Evolutionary conservation across 495 filamentous ascomycete genomes (phyloP), one percentile per base, ranked within the genome.

Genomic region (Penicillium fimorum): DNA sequence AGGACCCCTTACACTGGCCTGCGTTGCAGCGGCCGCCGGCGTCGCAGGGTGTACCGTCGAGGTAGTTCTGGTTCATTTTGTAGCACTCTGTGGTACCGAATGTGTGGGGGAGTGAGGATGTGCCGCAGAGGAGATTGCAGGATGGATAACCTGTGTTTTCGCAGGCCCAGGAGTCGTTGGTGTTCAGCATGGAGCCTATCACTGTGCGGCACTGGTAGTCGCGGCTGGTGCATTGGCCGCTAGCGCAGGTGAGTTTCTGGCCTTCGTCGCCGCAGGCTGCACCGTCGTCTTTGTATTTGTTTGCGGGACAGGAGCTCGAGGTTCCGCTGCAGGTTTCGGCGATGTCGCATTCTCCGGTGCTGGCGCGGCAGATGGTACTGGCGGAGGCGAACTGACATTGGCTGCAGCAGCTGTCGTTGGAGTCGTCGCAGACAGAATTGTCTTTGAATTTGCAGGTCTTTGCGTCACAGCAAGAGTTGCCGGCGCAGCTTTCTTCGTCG

Each of bases 181-280:
- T 85, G 57, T 82, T 80, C 2, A 85, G 84, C 49, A 87, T 82
- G n/a, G 79, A 82, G 38, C 91, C 94, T 80, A 97, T 89, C 27
- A 96, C 76, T 8, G 85, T 87, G 65, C 87, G 86, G 77, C 94
- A 98, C 71, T 98, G 94, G 61, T 84, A 80, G 67, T 96, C 85
- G 55, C 95, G 87, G 53, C 89, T 94, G 45, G 94, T 98, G 70
- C 94, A 98, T 69, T 96, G 94, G 20, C 94, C 94, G 46, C 89
- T 92, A 52, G 95, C 91, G 67, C 94, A 98, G 42, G 79, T 74
- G n/a, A 96, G 78, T 3, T 82, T 78, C 4, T 63, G 64, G 29
- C 72, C 71, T 37, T 72, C 76, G 53, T 70, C 71, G 17, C 87
- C 88, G 64, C 92, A 95, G 24, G 67, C 72, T 24, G 74, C 67